phyloP scores from a whole-genome alignment of 768 basidiomycete species.

The Phylloporus rhodoxanthus region DNA sequence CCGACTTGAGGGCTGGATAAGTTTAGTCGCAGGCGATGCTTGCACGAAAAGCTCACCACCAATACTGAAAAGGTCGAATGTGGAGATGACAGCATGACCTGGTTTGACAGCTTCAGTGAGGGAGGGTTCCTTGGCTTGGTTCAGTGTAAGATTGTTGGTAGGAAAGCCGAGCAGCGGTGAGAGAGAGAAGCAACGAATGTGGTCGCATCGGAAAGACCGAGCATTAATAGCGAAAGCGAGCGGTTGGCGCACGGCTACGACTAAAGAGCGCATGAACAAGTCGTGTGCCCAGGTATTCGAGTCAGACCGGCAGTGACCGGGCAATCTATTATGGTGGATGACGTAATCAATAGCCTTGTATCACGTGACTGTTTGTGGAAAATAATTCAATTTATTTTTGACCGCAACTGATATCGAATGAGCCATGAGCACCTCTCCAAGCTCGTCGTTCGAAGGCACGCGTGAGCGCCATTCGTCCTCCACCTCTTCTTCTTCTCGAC shows the following conservation, averaged over 20 bases:
- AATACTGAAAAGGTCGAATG: slow-evolving; percentile 90
- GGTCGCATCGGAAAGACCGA: neutral
- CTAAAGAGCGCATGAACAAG: slow-evolving; percentile 3
- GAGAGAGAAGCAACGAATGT: slow-evolving; percentile 14
- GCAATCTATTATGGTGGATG: no score
- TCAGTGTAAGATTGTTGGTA: slow-evolving; percentile 2
- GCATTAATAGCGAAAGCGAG: neutral
- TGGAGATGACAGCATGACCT: slow-evolving; percentile 88
- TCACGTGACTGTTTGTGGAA: neutral
- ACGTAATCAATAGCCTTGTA: neutral
- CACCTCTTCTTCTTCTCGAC: slow-evolving; percentile 4
- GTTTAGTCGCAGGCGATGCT: neutral
- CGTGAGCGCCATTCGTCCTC: slow-evolving; percentile 25
- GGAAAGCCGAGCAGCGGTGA: slow-evolving; percentile 3
- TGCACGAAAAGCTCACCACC: slow-evolving; percentile 52
- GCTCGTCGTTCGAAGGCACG: slow-evolving; percentile 13
- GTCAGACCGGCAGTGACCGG: neutral
- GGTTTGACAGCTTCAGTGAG: slow-evolving; percentile 30
- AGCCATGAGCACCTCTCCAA: slow-evolving; percentile 16
- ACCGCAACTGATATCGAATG: neutral
- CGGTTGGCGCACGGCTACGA: slow-evolving; percentile 3
- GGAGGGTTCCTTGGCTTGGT: neutral
- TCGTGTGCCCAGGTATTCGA: neutral
- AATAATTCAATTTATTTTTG: slow-evolving; percentile 1
- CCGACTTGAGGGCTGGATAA: slow-evolving; percentile 42